Percentiles rank a stretch among this genome's conserved stretches.
Evolutionary conservation across 805 yeast species (phyloP).

Genomic region (Candida maris): DNA sequence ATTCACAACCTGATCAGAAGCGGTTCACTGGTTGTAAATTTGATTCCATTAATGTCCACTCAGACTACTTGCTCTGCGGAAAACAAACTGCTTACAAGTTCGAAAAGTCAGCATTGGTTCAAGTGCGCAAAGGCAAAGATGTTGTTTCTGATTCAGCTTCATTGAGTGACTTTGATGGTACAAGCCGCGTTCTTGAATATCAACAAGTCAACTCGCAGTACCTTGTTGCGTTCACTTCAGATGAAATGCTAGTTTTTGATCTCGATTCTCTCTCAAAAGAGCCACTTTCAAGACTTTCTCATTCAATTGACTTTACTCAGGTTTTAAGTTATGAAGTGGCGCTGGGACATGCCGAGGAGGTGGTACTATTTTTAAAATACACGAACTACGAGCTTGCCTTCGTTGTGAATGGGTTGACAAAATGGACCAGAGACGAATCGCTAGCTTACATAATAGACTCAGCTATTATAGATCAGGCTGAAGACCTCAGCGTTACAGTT

Average conservation of each 20-base stretch:
- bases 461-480: conserved; percentile 25
- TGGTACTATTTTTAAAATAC: conserved; percentile 14
- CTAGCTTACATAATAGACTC: conserved; percentile 36
- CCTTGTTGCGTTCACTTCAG: conserved; percentile 15
- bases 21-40: conserved; percentile 10
- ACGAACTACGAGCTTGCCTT: conserved; percentile 14
- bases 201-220: conserved; percentile 16
- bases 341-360: conserved; percentile 5
- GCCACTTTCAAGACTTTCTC: conserved; percentile 2
- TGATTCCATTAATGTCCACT: conserved; percentile 5
- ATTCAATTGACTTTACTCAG: conserved; percentile 19
- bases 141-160: conserved; percentile 5
- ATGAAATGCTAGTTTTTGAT: conserved; percentile 19
- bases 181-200: conserved; percentile 4
- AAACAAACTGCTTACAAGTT: conserved; percentile 12
- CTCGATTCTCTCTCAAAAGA: conserved; percentile 7
- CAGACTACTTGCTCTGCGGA: conserved; percentile 12
- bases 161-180: background rate
- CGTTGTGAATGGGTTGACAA: conserved; percentile 21
- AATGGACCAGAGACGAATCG: conserved; percentile 46
- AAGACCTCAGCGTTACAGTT: conserved; percentile 19
- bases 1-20: conserved; percentile 2
- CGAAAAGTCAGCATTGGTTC: conserved; percentile 7
- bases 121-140: conserved; percentile 3
- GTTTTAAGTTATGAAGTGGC: conserved; percentile 12